Percentiles rank a stretch among this genome's conserved stretches.
These are phyloP conservation scores for Trichoderma asperelloides DNA, from an alignment of 495 filamentous ascomycete genomes.

Conservation along the genomic window DNA sequence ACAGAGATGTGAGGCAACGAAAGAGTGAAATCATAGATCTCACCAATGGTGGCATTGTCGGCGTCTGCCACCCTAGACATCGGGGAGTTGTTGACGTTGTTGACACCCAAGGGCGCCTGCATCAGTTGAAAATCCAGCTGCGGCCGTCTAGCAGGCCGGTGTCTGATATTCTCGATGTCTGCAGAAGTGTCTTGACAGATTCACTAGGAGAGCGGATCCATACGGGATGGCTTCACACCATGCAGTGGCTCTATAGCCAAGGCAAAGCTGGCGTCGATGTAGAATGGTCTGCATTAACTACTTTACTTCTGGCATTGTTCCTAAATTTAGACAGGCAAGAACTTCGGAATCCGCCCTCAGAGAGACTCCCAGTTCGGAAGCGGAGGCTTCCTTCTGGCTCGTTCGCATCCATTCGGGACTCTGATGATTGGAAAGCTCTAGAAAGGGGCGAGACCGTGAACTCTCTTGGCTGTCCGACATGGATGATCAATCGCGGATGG, in stretches of 20 bases:
- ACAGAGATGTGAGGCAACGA: conserved; percentile 18
- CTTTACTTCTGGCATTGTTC: conserved; percentile 53
- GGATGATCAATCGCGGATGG: conserved; percentile 63
- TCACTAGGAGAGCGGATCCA: conserved; percentile 55
- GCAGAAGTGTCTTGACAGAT: conserved; percentile 52
- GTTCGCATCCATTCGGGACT: conserved; percentile 12
- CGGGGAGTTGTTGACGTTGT: conserved; percentile 56
- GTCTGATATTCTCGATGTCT: conserved; percentile 47
- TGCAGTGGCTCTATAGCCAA: conserved; percentile 54
- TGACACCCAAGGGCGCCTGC: conserved; percentile 49
- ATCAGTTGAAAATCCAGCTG: conserved; percentile 58
- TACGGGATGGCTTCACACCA: conserved; percentile 66
- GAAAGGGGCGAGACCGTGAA: conserved; percentile 28
- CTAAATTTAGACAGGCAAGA: conserved; percentile 27
- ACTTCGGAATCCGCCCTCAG: conserved; percentile 9
- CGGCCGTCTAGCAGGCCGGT: conserved; percentile 55
- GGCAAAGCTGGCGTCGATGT: conserved; percentile 42
- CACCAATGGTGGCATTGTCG: conserved; percentile 28
- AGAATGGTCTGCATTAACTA: conserved; percentile 73
- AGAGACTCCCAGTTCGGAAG: neutral
- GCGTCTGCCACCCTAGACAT: conserved; percentile 34
- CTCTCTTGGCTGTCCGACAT: conserved; percentile 50
- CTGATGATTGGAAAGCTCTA: conserved; percentile 30
- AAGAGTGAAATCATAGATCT: conserved; percentile 14
- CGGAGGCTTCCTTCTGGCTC: conserved; percentile 4